Conservation (phyloP, 441 rosid genomes). For the Mallotus repandus region DNA sequence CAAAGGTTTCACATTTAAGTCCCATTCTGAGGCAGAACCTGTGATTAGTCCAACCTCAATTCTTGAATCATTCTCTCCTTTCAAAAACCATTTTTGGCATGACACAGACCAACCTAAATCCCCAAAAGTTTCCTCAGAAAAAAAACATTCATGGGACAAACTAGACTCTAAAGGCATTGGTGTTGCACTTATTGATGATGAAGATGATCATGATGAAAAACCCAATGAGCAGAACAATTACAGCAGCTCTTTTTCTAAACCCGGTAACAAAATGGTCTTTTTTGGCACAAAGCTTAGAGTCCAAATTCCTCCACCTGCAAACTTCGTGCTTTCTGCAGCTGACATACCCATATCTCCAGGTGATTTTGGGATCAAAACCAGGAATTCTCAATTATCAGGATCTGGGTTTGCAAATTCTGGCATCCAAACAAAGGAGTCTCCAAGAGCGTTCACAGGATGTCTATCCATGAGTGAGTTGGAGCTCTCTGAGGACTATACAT, state of each 20-base stretch:
- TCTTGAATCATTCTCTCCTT: constrained; percentile 49
- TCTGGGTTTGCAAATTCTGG: constrained; percentile 31
- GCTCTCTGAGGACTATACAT: constrained; percentile 81
- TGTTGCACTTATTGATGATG: constrained; percentile 51
- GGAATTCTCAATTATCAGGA: constrained; percentile 28
- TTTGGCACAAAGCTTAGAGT: constrained; percentile 58
- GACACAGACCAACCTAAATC: constrained; percentile 32
- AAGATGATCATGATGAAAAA: constrained; percentile 31
- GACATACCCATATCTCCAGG: constrained; percentile 39
- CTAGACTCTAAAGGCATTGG: constrained; percentile 52
- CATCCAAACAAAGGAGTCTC: constrained; percentile 34
- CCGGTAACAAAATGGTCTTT: constrained; percentile 48
- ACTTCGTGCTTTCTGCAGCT: constrained; percentile 22
- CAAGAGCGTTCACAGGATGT: constrained; percentile 26
- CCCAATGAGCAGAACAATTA: constrained; percentile 15
- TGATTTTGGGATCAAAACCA: constrained; percentile 60
- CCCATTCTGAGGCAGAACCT: constrained; percentile 43
- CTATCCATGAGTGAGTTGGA: constrained; percentile 56
- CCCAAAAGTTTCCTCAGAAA: constrained; percentile 31
- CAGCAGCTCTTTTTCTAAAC: constrained; percentile 12
- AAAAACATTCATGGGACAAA: constrained; percentile 35
- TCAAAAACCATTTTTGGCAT: constrained; percentile 37
- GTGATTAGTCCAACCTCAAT: constrained; percentile 62
- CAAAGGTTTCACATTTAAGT: constrained; percentile 46
- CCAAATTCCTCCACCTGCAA: constrained; percentile 47